These are phyloP conservation scores for Posidonia oceanica DNA, from an alignment of 116 monocot species.

Conservation along the genomic window DNA sequence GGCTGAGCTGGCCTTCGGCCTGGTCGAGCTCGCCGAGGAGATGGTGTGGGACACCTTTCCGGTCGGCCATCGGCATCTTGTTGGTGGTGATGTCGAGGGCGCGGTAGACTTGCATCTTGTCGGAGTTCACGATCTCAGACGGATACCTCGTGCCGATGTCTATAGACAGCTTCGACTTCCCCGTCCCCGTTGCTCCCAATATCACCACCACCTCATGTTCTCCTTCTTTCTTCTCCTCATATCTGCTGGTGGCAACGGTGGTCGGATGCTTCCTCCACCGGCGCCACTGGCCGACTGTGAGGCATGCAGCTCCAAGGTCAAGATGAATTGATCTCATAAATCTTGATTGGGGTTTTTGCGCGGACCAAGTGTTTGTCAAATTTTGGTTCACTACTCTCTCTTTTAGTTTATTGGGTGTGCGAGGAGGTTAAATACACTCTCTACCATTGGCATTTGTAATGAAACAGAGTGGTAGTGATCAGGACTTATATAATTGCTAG, in stretches of 20 bases:
- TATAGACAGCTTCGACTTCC: conserved; percentile 68
- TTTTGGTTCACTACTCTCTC: too few species aligned
- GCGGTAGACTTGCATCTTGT: conserved; percentile 71
- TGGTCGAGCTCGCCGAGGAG: conserved; percentile 10
- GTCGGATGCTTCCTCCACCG: too few species aligned
- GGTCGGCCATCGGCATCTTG: conserved; percentile 30
- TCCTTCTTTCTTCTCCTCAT: not conserved
- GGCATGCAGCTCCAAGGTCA: too few species aligned
- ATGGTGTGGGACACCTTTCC: conserved; percentile 11
- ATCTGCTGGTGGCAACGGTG: not conserved
- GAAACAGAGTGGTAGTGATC: too few species aligned
- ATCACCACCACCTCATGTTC: conserved; percentile 23
- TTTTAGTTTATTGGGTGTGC: too few species aligned
- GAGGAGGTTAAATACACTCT: too few species aligned
- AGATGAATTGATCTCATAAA: too few species aligned
- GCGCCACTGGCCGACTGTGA: too few species aligned
- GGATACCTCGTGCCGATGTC: conserved; percentile 28
- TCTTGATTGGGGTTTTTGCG: too few species aligned
- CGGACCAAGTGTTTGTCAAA: too few species aligned
- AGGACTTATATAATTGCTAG: too few species aligned
- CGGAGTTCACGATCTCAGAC: conserved; percentile 58
- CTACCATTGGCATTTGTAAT: too few species aligned
- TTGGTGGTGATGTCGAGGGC: conserved; percentile 79
- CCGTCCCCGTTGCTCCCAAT: conserved; percentile 77
- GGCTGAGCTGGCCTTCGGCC: not conserved